Evolutionary conservation across 495 filamentous ascomycete species (phyloP), one percentile per base, ranked within the genome.

Genomic region (Terfezia boudieri): DNA sequence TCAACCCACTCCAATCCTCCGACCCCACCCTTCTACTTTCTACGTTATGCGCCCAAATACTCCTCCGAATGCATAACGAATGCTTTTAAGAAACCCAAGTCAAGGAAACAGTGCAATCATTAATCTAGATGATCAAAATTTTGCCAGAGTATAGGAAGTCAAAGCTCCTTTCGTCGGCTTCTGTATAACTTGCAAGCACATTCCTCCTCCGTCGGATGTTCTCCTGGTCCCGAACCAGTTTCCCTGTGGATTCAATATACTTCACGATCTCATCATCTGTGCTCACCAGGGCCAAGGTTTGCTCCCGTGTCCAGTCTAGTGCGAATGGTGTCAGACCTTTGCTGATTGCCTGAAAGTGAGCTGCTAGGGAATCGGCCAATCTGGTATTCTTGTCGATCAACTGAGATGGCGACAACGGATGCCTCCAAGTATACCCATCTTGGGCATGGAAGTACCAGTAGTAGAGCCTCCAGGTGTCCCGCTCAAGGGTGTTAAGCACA

Each of bases 311-410:
- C 62, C 62, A 65, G 51, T 65, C 62, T 36, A 65, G 52, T 12
- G 62, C 61, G 46, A 65, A 65, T 17, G 62, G 62, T n/a, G 62
- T 65, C n/a, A 65, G 12, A n/a, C 62, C 62, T 55, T 65, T 65
- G 46, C 62, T 66, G 35, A 65, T 65, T 8, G 62, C 62, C 8
- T 62, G 54, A 56, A 65, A 65, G 48, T 65, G 62, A 46, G 62
- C 62, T 50, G 62, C 62, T 32, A 65, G 54, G 37, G 62, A 65
- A 46, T 64, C 59, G 9, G 62, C 62, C 9, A 65, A 55, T 38
- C 52, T 56, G 43, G 64, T 60, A 36, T 65, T 64, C 37, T 65
- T 65, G 51, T 65, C 62, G 35, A 64, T 55, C 55, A 65, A 26
- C 38, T 53, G 53, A 17, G 64, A 57, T 37, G 62, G 62, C 41